Evolutionary conservation across 345 rosid genomes (phyloP), one percentile per base, ranked within the genome.

Genomic region (Arabidopsis suecica): DNA sequence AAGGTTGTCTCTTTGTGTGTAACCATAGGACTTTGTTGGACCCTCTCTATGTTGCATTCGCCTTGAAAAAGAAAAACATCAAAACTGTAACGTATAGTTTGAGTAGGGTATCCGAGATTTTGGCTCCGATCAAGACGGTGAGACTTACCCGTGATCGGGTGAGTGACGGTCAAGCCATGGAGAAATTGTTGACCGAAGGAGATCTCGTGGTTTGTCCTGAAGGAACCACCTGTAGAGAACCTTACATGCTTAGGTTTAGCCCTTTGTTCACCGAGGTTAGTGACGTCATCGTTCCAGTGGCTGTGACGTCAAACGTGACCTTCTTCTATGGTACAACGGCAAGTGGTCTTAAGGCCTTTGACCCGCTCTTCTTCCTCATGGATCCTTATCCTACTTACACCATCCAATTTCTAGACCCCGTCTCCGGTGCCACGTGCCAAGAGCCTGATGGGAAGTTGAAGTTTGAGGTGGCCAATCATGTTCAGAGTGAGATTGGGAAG

Each of bases 181-280:
- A 72, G 54, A 72, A 44, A 32, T 47, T 88, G 6, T 74, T 90
- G 11, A 71, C 65, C 4, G 80, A 84, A 72, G 92, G 90, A 25
- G 88, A 90, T 71, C 79, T 92, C 1, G 94, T 86, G 4, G 85
- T 90, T 44, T 92, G 93, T 37, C 97, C 96, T 0, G 97, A 92
- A 82, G 97, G 97, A 36, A 90, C 97, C 53, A 92, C 97, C 8
- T 88, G 96, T 49, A 79, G 97, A 66, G 94, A 92, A 59, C 93
- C 94, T 11, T 82, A 80, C 74, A 82, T 92, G 36, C 84, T 90
- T 7, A 73, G 96, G 50, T 90, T 92, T 76, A 90, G 96, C 68
- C 93, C 97, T 12, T 61, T 88, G 71, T 93, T 93, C 49, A 74
- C 91, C 0, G 96, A 93, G 68, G 53, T 85, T 56, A 83, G 85